These are phyloP conservation scores for Rosa lucieae DNA, from an alignment of 306 rosid genomes.

Conservation along the genomic window DNA sequence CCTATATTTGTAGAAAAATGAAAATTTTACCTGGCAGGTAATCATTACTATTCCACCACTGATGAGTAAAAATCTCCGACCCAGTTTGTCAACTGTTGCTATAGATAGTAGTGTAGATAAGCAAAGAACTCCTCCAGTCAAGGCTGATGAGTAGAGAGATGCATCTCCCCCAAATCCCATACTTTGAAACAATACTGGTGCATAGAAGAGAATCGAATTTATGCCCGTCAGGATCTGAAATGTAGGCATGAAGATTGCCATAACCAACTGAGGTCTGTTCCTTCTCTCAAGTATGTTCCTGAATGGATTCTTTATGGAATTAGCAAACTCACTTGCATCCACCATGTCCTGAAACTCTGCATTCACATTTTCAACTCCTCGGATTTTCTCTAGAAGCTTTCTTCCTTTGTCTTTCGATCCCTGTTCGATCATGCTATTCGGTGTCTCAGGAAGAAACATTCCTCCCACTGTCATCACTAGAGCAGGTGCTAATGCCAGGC, in stretches of 20 bases:
- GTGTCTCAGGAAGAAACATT: slow-evolving; percentile 81
- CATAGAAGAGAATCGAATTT: slow-evolving; percentile 85
- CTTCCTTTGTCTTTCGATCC: slow-evolving; percentile 62
- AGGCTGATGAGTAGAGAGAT: slow-evolving; percentile 78
- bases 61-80: slow-evolving; percentile 68
- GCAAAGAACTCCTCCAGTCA: slow-evolving; percentile 87
- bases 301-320: slow-evolving; percentile 64
- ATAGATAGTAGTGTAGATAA: slow-evolving; percentile 75
- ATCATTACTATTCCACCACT: slow-evolving; percentile 91
- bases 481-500: slow-evolving; percentile 80
- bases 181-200: slow-evolving; percentile 80
- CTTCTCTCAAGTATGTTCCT: slow-evolving; percentile 63
- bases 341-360: slow-evolving; percentile 85
- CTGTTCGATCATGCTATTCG: slow-evolving; percentile 78
- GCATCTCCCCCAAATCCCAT: slow-evolving; percentile 86
- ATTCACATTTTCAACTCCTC: slow-evolving; percentile 71
- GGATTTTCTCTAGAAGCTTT: slow-evolving; percentile 54
- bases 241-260: slow-evolving; percentile 84
- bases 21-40: slow-evolving; percentile 63
- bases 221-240: slow-evolving; percentile 91
- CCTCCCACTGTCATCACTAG: slow-evolving; percentile 78
- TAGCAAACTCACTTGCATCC: slow-evolving; percentile 76
- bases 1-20: not conserved
- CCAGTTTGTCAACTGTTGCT: slow-evolving; percentile 73
- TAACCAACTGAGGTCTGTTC: slow-evolving; percentile 73